Percentiles rank a stretch among this genome's conserved stretches.
These are phyloP conservation scores for Chlamydomonas eustigma DNA, from an alignment of 139 green algal species.

Conservation along the genomic window DNA sequence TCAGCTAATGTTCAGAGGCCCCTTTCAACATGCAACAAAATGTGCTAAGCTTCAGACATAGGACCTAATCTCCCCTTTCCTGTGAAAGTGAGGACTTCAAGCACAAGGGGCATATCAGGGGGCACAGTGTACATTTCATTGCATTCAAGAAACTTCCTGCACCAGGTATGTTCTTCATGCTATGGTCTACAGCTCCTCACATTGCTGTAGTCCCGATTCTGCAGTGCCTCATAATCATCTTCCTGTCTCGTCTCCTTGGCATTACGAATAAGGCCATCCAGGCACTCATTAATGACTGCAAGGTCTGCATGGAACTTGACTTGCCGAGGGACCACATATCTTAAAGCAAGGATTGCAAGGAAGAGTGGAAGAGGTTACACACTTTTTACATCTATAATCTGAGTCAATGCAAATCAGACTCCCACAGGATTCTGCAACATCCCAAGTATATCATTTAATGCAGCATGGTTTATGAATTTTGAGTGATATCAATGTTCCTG, in stretches of 20 bases:
- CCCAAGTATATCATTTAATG: too few species aligned
- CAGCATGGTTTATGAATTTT: too few species aligned
- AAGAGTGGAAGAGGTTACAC: not conserved
- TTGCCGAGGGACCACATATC: conserved; percentile 55
- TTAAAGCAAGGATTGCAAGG: conserved; percentile 43
- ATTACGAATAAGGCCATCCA: conserved; percentile 84
- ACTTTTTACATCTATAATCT: too few species aligned
- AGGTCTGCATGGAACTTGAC: conserved; percentile 40
- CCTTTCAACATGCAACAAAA: too few species aligned
- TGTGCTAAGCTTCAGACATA: too few species aligned
- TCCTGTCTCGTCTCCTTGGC: conserved; percentile 51
- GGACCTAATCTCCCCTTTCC: not conserved
- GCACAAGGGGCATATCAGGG: too few species aligned
- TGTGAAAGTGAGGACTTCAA: too few species aligned
- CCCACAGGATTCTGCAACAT: too few species aligned
- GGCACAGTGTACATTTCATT: too few species aligned
- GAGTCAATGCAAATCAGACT: too few species aligned
- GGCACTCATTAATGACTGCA: conserved; percentile 80
- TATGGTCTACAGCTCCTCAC: not conserved
- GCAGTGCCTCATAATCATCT: conserved; percentile 77
- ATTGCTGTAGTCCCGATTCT: conserved; percentile 79
- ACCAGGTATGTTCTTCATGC: not conserved
- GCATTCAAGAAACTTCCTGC: not conserved
- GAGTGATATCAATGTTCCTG: too few species aligned
- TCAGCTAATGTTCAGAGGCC: too few species aligned